Percentiles rank a stretch among this genome's conserved stretches.
Evolutionary conservation across 2,329 filamentous ascomycete species (phyloP).

Genomic region (Fusarium sp.): DNA sequence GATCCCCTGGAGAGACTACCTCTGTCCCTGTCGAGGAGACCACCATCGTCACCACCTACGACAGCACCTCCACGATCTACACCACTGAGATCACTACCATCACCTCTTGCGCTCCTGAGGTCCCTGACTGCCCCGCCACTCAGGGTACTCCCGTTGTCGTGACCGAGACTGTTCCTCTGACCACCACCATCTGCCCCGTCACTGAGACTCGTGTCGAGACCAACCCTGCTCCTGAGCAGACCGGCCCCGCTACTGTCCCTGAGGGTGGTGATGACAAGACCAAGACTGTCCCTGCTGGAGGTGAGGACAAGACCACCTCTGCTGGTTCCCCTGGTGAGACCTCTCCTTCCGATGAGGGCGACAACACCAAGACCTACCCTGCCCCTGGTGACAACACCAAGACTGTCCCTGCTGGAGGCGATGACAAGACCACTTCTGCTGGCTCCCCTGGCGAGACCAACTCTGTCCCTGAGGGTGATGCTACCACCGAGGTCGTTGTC

Average conservation of each 20-base stretch:
- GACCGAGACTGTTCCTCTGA: conserved; percentile 69
- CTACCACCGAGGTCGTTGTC: conserved; percentile 23
- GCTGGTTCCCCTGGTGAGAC: conserved; percentile 21
- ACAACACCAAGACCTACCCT: conserved; percentile 5
- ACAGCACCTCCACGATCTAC: conserved; percentile 66
- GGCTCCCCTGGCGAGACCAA: conserved; percentile 10
- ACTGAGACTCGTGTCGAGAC: conserved; percentile 62
- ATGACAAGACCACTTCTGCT: conserved; percentile 3
- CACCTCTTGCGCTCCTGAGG: conserved; percentile 63
- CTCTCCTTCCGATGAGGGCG: conserved; percentile 23
- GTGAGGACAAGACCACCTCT: conserved; percentile 33
- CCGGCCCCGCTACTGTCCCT: conserved; percentile 38
- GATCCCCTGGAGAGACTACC: conserved; percentile 33
- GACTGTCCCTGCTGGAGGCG: conserved; percentile 10
- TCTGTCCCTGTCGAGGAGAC: conserved; percentile 32
- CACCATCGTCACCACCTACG: conserved; percentile 55
- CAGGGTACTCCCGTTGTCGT: conserved; percentile 62
- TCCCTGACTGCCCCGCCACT: conserved; percentile 67
- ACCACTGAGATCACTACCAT: conserved; percentile 66
- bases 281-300: conserved; percentile 43
- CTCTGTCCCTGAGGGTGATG: conserved; percentile 5
- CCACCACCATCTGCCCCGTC: conserved; percentile 74
- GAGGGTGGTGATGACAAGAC: conserved; percentile 42
- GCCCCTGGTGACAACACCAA: conserved; percentile 1
- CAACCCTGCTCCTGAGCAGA: conserved; percentile 27